Evolutionary conservation across 257 asterid genomes (phyloP).

Genomic region (Leonotis leonurus): DNA sequence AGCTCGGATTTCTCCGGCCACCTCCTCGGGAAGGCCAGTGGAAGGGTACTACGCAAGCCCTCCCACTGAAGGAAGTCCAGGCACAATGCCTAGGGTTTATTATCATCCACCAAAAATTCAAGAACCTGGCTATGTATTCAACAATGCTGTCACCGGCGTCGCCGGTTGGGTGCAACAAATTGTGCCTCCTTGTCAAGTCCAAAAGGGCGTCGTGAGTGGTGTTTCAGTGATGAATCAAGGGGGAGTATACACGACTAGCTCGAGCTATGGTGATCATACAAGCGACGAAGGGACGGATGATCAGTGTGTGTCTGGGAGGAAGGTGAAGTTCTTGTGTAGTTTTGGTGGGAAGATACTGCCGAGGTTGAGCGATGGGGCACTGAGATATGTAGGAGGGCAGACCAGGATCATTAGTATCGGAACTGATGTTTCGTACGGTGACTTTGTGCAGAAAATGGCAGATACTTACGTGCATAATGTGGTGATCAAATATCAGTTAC

Average conservation of each 20-base stretch:
- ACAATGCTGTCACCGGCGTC: conserved; percentile 39
- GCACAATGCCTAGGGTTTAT: conserved; percentile 42
- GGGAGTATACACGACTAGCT: conserved; percentile 25
- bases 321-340: conserved; percentile 84
- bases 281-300: conserved; percentile 66
- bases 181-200: conserved; percentile 19
- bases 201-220: too few relatives aligned
- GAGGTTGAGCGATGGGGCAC: conserved; percentile 69
- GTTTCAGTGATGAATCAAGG: too few relatives aligned
- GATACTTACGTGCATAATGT: conserved; percentile 47
- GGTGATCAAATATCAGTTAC: conserved; percentile 85
- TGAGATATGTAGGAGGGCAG: conserved; percentile 95
- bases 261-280: conserved; percentile 42
- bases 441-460: conserved; percentile 54
- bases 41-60: conserved; percentile 58
- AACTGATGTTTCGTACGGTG: conserved; percentile 51
- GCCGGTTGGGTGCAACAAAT: conserved; percentile 61
- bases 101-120: conserved; percentile 44
- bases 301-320: conserved; percentile 51
- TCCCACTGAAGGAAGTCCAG: conserved; percentile 44
- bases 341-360: conserved; percentile 93
- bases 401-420: conserved; percentile 78
- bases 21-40: conserved; percentile 47
- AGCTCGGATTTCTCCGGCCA: conserved; percentile 45
- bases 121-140: conserved; percentile 43